Conservation (phyloP, 129 eudicot species). For the Heracleum sosnowskyi region DNA sequence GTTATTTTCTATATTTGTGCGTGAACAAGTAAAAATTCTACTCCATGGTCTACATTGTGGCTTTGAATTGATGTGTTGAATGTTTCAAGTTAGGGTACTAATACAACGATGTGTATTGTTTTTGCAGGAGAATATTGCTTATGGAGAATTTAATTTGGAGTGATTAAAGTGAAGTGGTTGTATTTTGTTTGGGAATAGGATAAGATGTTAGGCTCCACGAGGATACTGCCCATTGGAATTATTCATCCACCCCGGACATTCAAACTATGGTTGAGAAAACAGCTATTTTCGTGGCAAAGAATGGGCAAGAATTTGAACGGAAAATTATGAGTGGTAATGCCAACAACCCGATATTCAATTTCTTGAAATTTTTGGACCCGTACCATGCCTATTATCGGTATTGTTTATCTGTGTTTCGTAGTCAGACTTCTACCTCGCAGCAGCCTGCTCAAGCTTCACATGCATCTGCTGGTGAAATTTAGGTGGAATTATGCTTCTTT, state of each 20-base stretch:
- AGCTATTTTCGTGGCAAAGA: slow-evolving; percentile 76
- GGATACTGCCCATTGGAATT: slow-evolving; percentile 82
- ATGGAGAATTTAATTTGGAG: not conserved
- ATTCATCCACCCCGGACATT: slow-evolving; percentile 93
- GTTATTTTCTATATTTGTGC: not conserved
- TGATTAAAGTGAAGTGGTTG: not conserved
- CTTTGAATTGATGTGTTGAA: not conserved
- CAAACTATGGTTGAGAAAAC: slow-evolving; percentile 81
- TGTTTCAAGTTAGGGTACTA: not conserved
- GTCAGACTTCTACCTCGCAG: slow-evolving; percentile 40
- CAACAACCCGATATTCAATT: slow-evolving; percentile 75
- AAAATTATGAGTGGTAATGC: slow-evolving; percentile 62
- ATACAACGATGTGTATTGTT: not conserved
- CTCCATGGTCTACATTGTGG: not conserved
- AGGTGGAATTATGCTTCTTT: too few relatives aligned
- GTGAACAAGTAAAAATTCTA: not conserved
- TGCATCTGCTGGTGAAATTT: too few relatives aligned
- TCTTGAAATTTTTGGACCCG: slow-evolving; percentile 74
- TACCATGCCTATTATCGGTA: slow-evolving; percentile 91
- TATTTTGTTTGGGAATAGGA: not conserved
- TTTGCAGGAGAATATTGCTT: slow-evolving; percentile 9
- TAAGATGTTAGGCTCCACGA: slow-evolving; percentile 53
- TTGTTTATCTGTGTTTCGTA: slow-evolving; percentile 56
- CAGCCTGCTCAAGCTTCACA: slow-evolving; percentile 39
- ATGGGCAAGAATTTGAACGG: slow-evolving; percentile 82